These are phyloP conservation scores for Pluteus cervinus DNA, from an alignment of 768 basidiomycete species.

Conservation along the genomic window DNA sequence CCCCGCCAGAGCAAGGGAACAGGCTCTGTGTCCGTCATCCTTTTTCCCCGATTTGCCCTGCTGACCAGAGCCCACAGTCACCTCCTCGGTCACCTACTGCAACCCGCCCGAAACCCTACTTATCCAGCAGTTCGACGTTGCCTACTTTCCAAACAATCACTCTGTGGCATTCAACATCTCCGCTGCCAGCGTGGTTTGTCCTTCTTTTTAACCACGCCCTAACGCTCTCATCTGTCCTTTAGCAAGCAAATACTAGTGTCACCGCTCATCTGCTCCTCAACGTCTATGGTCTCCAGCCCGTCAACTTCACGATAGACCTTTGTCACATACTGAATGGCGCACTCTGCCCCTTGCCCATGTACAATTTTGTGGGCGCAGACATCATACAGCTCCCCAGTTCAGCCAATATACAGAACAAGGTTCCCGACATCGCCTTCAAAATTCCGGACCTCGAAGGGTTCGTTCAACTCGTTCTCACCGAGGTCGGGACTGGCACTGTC, in stretches of 20 bases:
- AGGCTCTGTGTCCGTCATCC: constrained; percentile 52
- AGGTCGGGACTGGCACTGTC: constrained; percentile 61
- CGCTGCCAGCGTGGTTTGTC: constrained; percentile 78
- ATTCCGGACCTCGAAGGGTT: constrained; percentile 93
- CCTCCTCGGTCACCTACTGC: constrained; percentile 87
- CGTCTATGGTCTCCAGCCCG: constrained; percentile 78
- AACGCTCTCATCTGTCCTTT: constrained; percentile 8
- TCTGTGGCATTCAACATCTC: constrained; percentile 83
- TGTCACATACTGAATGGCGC: constrained; percentile 74
- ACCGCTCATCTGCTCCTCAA: constrained; percentile 77
- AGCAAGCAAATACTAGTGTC: constrained; percentile 77
- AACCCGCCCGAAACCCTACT: constrained; percentile 74
- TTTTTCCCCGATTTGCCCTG: constrained; percentile 5
- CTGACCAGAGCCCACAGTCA: constrained; percentile 41
- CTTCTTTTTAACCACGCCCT: constrained; percentile 9
- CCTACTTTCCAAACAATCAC: constrained; percentile 62
- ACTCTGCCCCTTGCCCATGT: constrained; percentile 76
- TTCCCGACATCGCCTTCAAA: constrained; percentile 78
- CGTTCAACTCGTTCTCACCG: constrained; percentile 69
- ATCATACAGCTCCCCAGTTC: constrained; percentile 58
- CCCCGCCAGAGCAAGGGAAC: constrained; percentile 41
- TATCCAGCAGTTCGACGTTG: constrained; percentile 70
- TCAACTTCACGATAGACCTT: constrained; percentile 85
- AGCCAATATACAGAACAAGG: constrained; percentile 43
- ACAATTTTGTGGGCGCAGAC: constrained; percentile 85